Evolutionary conservation across 495 filamentous ascomycete species (phyloP).

Genomic region (Penicillium crystallinum): DNA sequence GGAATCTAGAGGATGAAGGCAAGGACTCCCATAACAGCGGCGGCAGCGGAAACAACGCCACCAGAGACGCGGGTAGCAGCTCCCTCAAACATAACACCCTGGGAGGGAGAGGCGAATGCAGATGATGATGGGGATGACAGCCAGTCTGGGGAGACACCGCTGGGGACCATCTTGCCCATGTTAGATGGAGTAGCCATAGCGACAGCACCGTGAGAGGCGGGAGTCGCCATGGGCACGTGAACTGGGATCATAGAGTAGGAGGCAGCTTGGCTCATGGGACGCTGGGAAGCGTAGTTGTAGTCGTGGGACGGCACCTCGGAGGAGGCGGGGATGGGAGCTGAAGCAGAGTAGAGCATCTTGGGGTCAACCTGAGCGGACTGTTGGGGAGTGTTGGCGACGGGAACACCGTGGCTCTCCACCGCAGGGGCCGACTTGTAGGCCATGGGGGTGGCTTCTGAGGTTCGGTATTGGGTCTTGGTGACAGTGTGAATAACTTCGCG

Average conservation of each 20-base stretch:
- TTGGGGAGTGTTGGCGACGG: conserved; percentile 1
- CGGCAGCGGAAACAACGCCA: conserved; percentile 24
- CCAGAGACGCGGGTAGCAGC: conserved; percentile 23
- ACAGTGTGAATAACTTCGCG: conserved; percentile 29
- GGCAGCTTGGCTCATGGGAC: conserved; percentile 5
- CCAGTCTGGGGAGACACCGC: conserved; percentile 1
- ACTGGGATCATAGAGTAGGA: conserved; percentile 30
- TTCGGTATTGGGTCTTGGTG: conserved; percentile 26
- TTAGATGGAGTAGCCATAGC: conserved; percentile 9
- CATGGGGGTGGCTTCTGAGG: conserved; percentile 12
- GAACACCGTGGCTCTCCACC: conserved; percentile 7
- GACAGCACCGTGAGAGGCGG: conserved; percentile 5
- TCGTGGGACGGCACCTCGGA: no score
- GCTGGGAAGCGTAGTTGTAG: conserved; percentile 14
- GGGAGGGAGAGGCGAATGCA: conserved; percentile 11
- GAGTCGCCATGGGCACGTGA: conserved; percentile 23
- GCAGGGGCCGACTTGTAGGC: conserved; percentile 2
- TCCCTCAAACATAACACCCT: conserved; percentile 25
- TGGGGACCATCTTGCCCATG: conserved; percentile 8
- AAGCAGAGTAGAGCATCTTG: not conserved
- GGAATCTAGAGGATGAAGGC: conserved; percentile 28
- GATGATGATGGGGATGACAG: not conserved
- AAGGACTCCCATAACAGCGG: conserved; percentile 29
- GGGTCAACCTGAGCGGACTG: conserved; percentile 1
- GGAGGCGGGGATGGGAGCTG: conserved; percentile 4